Base-by-base conservation (phyloP, 306 rosid genomes). In the Myrica gale region DNA sequence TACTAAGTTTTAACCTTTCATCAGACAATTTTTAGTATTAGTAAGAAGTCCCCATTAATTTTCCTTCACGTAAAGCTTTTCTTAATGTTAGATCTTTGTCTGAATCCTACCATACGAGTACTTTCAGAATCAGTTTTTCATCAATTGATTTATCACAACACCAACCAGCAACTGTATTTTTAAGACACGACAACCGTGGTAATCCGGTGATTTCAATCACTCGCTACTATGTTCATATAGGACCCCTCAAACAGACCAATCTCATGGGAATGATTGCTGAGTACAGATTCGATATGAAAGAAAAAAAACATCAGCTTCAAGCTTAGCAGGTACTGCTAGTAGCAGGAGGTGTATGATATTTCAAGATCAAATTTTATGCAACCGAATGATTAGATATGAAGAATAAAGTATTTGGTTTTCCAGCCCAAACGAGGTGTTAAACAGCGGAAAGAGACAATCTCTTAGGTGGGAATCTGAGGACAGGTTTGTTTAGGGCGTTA, bases 261-360 rank as follows among this genome's bases (percentile, higher is more conserved):
- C 11, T 43, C 3, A 19, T 46, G 23, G 39, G 9, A 32, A 45
- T 65, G 50, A 65, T 65, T 65, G n/a, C 15, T 65, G 70, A 41
- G n/a, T n/a, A n/a, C 43, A 17, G 15, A 39, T 53, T 68, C 44
- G 37, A 68, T 50, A 37, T 9, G 41, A 12, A 52, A 57, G 32
- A 47, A 21, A 26, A 9, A 55, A 78, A 32, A 37, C 76, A 54
- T 61, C 71, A 46, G 13, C 71, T 61, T 71, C 42, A 77, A 77
- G 80, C 12, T 32, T 41, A 45, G 23, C 61, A 61, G 58, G 44
- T 46, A 39, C 16, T 17, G 21, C 26, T 73, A 65, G 70, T 6
- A 65, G 69, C 20, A 39, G 50, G 21, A 41, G 39, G 69, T 41
- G 16, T 15, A 4, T 7, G 44, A 65, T 43, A 13, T 11, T 32